Evolutionary conservation across 257 asterid species (phyloP), one percentile per base, ranked within the genome.

Genomic region (Thymus quinquecostatus): DNA sequence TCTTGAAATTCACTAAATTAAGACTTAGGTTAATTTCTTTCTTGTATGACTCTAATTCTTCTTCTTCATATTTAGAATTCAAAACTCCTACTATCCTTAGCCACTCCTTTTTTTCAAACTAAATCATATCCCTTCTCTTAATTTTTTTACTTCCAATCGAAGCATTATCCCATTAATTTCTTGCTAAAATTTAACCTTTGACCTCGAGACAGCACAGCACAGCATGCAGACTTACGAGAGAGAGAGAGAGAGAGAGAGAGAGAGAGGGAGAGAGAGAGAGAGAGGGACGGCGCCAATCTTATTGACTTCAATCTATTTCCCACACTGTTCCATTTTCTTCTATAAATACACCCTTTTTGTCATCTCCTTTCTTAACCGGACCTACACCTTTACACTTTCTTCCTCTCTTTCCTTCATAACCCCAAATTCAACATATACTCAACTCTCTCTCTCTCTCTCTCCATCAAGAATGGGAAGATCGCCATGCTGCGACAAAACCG

Each of bases 401-500:
- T 57, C 50, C 21, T 34, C 7, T 2, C 28, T 21, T 5, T 29
- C 45, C 21, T 27, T 65, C 38, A 1, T 30, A 8, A 6, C 45
- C 56, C 10, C 3, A 30, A 48, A 10, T 6, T 61, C 53, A 47
- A n/a, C 36, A 33, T 9, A 59, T 34, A 21, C 21, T 21, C 21
- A 21, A 21, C 21, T 21, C 21, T 21, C 13, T 29, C 45, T n/a
- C 50, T n/a, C 41, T 59, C 45, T 36, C 49, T 36, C 27, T 28
- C 40, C 1, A 51, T 11, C 2, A 14, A 51, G 32, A 41, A 90
- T 91, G 97, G 97, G 97, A 69, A 84, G 97, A 81, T 81, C 97
- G 68, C 97, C 96, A 12, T 83, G 95, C 40, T 85, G 96, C 82
- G 91, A 89, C 77, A 87, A 89, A 76, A 84, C 69, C 61, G 88